Evolutionary conservation across 768 basidiomycete species (phyloP).

Genomic region (Crucibulum laeve): DNA sequence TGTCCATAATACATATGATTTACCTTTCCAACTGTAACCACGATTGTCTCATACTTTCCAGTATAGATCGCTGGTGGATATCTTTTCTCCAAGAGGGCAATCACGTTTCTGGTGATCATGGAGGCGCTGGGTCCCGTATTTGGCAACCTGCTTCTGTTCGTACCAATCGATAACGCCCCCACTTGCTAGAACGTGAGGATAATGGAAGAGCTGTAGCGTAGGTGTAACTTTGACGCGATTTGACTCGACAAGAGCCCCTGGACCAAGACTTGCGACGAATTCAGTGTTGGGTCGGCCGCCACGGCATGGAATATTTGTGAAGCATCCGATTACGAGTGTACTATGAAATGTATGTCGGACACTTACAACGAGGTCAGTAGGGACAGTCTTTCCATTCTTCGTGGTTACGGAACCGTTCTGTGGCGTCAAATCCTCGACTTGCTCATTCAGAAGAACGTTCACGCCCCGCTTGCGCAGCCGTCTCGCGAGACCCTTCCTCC

Average conservation of each 20-base stretch:
- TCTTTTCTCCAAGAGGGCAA: conserved; percentile 10
- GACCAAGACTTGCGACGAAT: conserved; percentile 41
- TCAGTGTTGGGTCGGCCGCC: conserved; percentile 48
- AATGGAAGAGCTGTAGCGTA: conserved; percentile 27
- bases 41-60: conserved; percentile 7
- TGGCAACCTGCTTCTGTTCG: conserved; percentile 15
- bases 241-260: conserved; percentile 28
- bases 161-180: conserved; percentile 18
- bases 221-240: conserved; percentile 48
- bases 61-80: conserved; percentile 6
- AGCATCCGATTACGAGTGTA: not conserved
- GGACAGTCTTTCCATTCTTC: conserved; percentile 41
- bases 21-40: conserved; percentile 10
- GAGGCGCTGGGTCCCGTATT: conserved; percentile 12
- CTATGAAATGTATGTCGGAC: not conserved
- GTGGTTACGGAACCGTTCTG: conserved; percentile 40
- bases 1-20: not conserved
- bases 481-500: conserved; percentile 42
- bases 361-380: conserved; percentile 58
- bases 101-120: conserved; percentile 12
- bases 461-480: conserved; percentile 40
- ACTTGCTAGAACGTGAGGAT: conserved; percentile 15
- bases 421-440: conserved; percentile 37
- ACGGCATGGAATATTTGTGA: conserved; percentile 27
- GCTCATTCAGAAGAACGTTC: conserved; percentile 48